Evolutionary conservation across 208 protist genomes (phyloP).

Genomic region (Trypanosoma platydactyli): DNA sequence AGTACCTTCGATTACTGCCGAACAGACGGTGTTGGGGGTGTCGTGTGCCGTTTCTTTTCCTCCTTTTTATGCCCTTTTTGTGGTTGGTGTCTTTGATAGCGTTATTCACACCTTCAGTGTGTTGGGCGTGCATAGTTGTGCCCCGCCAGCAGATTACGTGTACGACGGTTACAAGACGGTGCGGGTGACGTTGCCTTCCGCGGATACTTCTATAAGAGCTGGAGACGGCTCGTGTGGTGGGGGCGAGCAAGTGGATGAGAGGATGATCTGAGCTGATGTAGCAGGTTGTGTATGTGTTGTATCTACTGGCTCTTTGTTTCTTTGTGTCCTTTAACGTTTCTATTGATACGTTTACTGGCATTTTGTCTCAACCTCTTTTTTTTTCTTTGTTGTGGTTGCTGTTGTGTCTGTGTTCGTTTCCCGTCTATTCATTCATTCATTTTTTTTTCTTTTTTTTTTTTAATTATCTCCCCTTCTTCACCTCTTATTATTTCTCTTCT

Average conservation of each 20-base stretch:
- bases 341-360: background rate
- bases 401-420: constrained; percentile 1
- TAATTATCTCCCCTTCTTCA: no score
- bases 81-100: constrained; percentile 70
- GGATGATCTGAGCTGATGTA: background rate
- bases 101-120: constrained; percentile 69
- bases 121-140: constrained; percentile 67
- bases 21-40: constrained; percentile 43
- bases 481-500: no score
- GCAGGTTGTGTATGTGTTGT: background rate
- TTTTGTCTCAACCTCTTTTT: constrained; percentile 5
- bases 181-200: constrained; percentile 26
- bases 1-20: background rate
- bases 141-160: constrained; percentile 59
- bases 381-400: constrained; percentile 13
- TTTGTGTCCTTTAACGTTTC: background rate
- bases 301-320: background rate
- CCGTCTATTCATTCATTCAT: background rate
- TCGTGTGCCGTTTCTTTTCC: constrained; percentile 60
- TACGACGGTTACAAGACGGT: constrained; percentile 84
- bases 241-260: background rate
- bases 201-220: background rate
- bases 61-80: constrained; percentile 60
- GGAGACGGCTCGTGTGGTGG: background rate
- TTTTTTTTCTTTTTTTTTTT: constrained; percentile 18